These are phyloP conservation scores for Podospora conica DNA, from an alignment of 495 filamentous ascomycete species.

Conservation along the genomic window DNA sequence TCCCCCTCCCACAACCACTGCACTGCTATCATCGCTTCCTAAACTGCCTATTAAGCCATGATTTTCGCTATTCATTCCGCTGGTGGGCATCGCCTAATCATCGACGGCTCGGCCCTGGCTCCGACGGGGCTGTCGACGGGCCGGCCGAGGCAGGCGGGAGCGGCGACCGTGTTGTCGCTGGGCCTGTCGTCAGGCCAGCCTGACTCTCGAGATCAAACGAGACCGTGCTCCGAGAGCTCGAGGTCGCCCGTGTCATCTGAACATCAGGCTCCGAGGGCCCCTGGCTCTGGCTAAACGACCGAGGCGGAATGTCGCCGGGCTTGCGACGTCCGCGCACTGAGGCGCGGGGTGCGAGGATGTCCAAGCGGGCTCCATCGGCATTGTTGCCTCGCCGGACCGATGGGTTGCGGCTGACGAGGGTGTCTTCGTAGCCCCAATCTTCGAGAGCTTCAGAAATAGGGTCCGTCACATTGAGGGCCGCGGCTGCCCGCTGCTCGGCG, in stretches of 20 bases:
- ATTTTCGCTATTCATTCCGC: background rate
- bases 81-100: background rate
- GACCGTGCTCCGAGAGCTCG: background rate
- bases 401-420: constrained; percentile 24
- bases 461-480: constrained; percentile 33
- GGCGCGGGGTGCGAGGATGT: constrained; percentile 26
- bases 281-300: constrained; percentile 19
- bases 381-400: constrained; percentile 25
- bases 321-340: constrained; percentile 43
- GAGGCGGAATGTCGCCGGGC: constrained; percentile 36
- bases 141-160: constrained; percentile 22
- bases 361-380: constrained; percentile 15
- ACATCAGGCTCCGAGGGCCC: no score
- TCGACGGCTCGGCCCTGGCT: background rate
- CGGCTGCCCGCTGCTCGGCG: constrained; percentile 32
- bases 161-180: constrained; percentile 15
- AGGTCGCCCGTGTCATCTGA: constrained; percentile 28
- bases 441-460: constrained; percentile 32
- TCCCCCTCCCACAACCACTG: background rate
- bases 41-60: background rate
- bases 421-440: constrained; percentile 39
- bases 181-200: constrained; percentile 16
- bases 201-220: constrained; percentile 31
- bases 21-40: constrained; percentile 1
- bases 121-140: no score